Base-by-base conservation (phyloP, 2,329 filamentous ascomycete genomes). In the Amauroascus niger region DNA sequence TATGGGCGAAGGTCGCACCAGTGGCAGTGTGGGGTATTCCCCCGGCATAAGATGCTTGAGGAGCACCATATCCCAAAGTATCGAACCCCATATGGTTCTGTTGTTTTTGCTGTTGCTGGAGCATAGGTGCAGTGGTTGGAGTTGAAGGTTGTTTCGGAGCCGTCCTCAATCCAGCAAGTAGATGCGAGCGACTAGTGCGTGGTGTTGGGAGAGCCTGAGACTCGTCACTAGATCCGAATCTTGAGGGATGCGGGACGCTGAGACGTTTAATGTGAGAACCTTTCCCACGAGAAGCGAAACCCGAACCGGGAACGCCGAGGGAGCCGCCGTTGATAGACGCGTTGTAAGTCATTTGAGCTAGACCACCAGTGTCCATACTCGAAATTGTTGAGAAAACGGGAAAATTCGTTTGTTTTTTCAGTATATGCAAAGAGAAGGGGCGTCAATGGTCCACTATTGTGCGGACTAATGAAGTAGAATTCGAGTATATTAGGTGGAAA, bases 301-400 rank as follows among this genome's bases (percentile, higher is more conserved):
- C 87, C 60, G 86, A 82, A 58, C 81, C 77, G 51, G 89, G 86
- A 74, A 88, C 82, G 66, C 83, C 82, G 63, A 95, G 78, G 63
- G 82, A 84, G 71, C 64, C 69, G 64, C 80, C 80, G 67, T 80
- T 77, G 70, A 85, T 78, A 69, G 79, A 75, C 71, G 87, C 87
- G 78, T 84, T 87, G 78, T 88, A 91, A 76, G 88, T 87, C 91
- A 97, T 97, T 81, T 94, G 89, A 93, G 89, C 86, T 78, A 95
- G 88, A 93, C 89, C 88, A 81, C 91, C 91, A 82, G 91, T 84
- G 91, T 95, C 86, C 85, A 94, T 73, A 68, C 70, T 71, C 70
- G 64, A 62, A 50, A 56, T 66, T 58, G 54, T 64, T 53, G 56
- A 64, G 56, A 54, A 52, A 60, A 49, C 56, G 56, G 55, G 54